Conservation (phyloP, 2,329 filamentous ascomycete genomes). For the Trichophyton verrucosum region DNA sequence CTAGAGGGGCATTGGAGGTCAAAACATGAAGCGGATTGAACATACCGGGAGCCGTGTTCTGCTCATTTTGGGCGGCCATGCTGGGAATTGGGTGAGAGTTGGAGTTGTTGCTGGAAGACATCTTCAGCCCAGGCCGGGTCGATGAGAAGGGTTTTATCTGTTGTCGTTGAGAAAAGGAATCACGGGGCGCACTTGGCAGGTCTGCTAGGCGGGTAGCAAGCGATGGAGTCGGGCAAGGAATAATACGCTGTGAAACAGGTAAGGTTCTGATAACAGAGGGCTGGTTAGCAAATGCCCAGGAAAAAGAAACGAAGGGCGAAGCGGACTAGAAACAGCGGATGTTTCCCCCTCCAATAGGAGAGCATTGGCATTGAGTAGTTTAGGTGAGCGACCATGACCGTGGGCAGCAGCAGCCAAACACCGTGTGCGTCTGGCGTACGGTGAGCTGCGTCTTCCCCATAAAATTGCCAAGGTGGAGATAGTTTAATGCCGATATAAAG, state of each 20-base stretch:
- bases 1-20: background rate
- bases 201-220: background rate
- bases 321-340: background rate
- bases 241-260: background rate
- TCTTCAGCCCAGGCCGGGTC: background rate
- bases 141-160: conserved; percentile 1
- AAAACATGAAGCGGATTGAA: background rate
- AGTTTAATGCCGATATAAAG: background rate
- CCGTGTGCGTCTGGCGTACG: background rate
- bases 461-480: background rate
- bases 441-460: background rate
- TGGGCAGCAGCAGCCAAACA: background rate
- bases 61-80: background rate
- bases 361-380: background rate
- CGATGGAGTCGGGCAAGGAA: background rate
- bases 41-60: background rate
- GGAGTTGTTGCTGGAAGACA: background rate
- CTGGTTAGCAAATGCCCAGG: background rate
- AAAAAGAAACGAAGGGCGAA: background rate
- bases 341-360: conserved; percentile 2
- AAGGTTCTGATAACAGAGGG: conserved; percentile 1
- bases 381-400: background rate
- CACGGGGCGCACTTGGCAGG: background rate
- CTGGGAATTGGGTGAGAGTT: background rate
- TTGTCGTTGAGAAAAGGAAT: background rate